Conservation (phyloP, 352 stramenopile genomes). For the Plasmopara muralis region DNA sequence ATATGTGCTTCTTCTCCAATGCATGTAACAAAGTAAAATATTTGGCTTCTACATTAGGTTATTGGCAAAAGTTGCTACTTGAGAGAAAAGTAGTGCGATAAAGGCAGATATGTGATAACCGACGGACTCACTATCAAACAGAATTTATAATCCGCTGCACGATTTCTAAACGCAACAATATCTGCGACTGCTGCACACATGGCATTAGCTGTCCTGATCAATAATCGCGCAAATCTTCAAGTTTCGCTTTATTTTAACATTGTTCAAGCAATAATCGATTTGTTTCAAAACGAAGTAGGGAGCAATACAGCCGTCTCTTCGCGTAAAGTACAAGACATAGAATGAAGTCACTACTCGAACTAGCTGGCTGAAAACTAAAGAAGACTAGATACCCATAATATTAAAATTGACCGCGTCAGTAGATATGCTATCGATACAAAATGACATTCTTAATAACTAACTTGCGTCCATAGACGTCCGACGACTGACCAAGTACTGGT, state of each 20-base stretch:
- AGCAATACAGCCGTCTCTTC: constrained; percentile 45
- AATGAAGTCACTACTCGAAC: constrained; percentile 53
- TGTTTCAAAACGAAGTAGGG: constrained; percentile 61
- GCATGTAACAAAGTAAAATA: not conserved
- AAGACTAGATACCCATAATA: constrained; percentile 30
- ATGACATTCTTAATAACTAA: constrained; percentile 9
- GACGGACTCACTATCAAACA: constrained; percentile 48
- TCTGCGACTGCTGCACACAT: constrained; percentile 60
- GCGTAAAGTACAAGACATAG: constrained; percentile 61
- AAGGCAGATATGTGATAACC: constrained; percentile 56
- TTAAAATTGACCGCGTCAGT: not conserved
- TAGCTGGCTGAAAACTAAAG: constrained; percentile 60
- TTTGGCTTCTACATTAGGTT: too few species aligned
- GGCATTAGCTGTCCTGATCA: constrained; percentile 41
- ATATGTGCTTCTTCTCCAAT: constrained; percentile 30
- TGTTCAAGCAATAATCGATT: constrained; percentile 44
- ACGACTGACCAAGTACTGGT: constrained; percentile 64
- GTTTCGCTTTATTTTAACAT: too few species aligned
- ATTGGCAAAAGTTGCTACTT: constrained; percentile 17
- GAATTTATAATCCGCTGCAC: constrained; percentile 49
- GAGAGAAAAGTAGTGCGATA: constrained; percentile 48
- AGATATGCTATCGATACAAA: too few species aligned
- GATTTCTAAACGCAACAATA: constrained; percentile 42
- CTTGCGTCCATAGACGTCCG: constrained; percentile 71
- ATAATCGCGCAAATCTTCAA: not conserved